phyloP scores from a whole-genome alignment of 371 early-diverging fungal genomes.

The Sporodiniella umbellata region DNA sequence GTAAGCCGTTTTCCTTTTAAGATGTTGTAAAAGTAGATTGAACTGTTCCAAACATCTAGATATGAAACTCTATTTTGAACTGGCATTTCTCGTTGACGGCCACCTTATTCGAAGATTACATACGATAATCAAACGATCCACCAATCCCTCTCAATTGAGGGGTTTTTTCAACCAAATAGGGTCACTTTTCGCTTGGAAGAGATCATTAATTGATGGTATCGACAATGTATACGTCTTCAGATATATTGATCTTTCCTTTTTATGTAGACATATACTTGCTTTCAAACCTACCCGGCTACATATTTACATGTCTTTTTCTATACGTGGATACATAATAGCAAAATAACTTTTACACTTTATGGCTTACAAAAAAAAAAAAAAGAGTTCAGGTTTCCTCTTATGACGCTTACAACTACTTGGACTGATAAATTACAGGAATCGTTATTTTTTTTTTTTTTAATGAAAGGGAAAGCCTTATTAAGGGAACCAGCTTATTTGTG shows the following conservation, averaged over 20 bases:
- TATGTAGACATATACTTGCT: constrained; percentile 2
- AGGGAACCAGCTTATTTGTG: constrained; percentile 8
- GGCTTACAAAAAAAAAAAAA: constrained; percentile 9
- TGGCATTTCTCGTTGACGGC: constrained; percentile 8
- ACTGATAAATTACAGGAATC: constrained; percentile 9
- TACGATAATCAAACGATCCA: constrained; percentile 7
- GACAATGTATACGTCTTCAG: constrained; percentile 12
- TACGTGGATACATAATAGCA: constrained; percentile 6
- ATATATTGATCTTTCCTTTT: constrained; percentile 5
- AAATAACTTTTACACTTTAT: constrained; percentile 10
- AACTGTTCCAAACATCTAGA: constrained; percentile 13
- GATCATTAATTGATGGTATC: constrained; percentile 9
- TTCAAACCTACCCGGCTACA: too few relatives aligned
- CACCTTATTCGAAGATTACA: constrained; percentile 14
- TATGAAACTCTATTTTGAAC: constrained; percentile 16
- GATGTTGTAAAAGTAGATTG: constrained; percentile 14
- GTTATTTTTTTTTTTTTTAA: constrained; percentile 11
- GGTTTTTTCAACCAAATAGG: constrained; percentile 11
- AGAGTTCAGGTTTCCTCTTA: constrained; percentile 7
- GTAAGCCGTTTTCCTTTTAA: constrained; percentile 12
- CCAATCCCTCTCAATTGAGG: constrained; percentile 12
- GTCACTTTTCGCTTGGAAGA: constrained; percentile 15
- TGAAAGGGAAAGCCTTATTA: constrained; percentile 9
- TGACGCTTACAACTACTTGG: constrained; percentile 11
- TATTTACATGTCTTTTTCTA: constrained; percentile 3